These are phyloP conservation scores for Metrosideros polymorpha DNA, from an alignment of 441 rosid species.

Conservation along the genomic window DNA sequence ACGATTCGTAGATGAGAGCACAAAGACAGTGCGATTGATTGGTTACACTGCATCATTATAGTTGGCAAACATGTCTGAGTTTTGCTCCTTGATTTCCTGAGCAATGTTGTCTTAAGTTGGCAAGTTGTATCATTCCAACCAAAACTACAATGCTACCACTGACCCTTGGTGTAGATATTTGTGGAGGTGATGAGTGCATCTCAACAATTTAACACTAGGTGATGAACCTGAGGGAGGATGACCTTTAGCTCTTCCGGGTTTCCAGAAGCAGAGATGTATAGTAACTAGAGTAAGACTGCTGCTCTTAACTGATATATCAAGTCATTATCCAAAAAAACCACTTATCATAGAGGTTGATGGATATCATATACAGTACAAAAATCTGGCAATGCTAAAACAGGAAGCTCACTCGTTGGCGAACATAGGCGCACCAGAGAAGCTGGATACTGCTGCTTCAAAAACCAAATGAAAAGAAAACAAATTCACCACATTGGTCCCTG, in stretches of 20 bases:
- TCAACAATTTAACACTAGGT: neutral
- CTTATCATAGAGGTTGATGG: neutral
- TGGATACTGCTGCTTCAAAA: neutral
- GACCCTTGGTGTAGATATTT: neutral
- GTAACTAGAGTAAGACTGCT: neutral
- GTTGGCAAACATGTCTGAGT: neutral
- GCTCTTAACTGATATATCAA: neutral
- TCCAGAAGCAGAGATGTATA: neutral
- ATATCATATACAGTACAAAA: neutral
- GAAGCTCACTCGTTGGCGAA: neutral
- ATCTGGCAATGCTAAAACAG: neutral
- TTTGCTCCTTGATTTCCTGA: neutral
- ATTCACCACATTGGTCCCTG: neutral
- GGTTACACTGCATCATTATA: fast-evolving
- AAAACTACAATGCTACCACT: neutral
- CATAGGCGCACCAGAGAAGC: neutral
- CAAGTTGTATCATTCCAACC: neutral
- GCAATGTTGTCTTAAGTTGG: neutral
- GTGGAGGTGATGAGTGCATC: neutral
- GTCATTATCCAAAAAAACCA: neutral
- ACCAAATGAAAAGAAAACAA: neutral
- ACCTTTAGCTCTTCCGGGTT: neutral
- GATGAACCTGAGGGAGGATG: neutral
- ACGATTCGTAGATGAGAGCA: fast-evolving
- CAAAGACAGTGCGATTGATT: neutral